Evolutionary conservation across 1,139 yeast species (phyloP), one percentile per base, ranked within the genome.

Genomic region (Geotrichum phurueaensis): DNA sequence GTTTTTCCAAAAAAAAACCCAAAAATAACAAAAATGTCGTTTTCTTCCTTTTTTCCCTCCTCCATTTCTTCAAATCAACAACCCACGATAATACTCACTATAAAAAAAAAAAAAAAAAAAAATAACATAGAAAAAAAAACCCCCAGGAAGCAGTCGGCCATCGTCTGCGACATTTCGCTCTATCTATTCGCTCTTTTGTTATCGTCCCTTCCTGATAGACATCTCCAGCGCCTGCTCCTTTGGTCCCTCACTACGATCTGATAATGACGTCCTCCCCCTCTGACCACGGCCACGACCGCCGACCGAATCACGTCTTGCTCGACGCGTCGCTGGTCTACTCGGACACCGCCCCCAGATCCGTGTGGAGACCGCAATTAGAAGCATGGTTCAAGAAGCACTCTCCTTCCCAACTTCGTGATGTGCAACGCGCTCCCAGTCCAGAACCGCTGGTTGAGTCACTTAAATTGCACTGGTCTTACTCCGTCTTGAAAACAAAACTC

Each of bases 341-440:
- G n/a, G 78, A 75, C 63, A 75, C 78, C 9, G 77, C 77, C 1
- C 77, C 77, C 7, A 63, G 75, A 45, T 64, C 68, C 15, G 69
- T 72, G 7, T 75, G 78, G 77, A 64, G 75, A 51, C 76, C 76
- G 0, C 77, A 74, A 64, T 58, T 74, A 54, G 75, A 73, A 61
- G 65, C 72, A 9, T 74, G 77, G 77, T 67, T 74, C 66, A 70
- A 69, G 62, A 61, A 58, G 27, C 59, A 63, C 43, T 63, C 64
- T 48, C 60, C 63, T 9, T 54, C 61, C 1, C 60, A 60, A 33
- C 43, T 63, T 23, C 59, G 63, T 20, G 64, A 63, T 39, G 61
- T 64, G 29, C 60, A 58, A 39, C 60, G 63, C 1, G 58, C 61
- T 23, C 60, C 63, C 7, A 53, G 58, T 53, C 62, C 59, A 51